A percentile compares a stretch with the other conserved stretches of the same genome.
phyloP scores from a whole-genome alignment of 2,329 filamentous ascomycete genomes.

The Colletotrichum musae region DNA sequence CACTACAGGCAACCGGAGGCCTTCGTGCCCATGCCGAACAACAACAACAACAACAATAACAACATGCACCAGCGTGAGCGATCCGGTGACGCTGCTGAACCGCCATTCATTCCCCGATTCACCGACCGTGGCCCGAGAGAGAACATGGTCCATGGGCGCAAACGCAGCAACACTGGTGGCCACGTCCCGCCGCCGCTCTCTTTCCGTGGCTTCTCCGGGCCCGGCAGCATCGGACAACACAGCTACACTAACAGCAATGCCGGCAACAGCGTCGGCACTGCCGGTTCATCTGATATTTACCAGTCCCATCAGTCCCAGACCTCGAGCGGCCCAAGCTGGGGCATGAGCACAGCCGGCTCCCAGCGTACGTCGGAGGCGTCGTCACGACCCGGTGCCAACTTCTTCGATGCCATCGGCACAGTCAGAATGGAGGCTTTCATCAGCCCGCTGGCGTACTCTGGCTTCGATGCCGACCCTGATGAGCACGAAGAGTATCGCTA shows the following conservation, averaged over 20 bases:
- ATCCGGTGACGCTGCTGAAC: slow-evolving; percentile 75
- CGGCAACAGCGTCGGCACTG: slow-evolving; percentile 70
- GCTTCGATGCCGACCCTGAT: slow-evolving; percentile 62
- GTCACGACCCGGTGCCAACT: slow-evolving; percentile 67
- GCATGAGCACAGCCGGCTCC: slow-evolving; percentile 61
- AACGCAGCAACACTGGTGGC: slow-evolving; percentile 90
- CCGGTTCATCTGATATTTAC: slow-evolving; percentile 73
- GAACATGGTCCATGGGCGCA: slow-evolving; percentile 77
- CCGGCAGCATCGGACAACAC: slow-evolving; percentile 59
- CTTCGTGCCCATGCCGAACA: slow-evolving; percentile 46
- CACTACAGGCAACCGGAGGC: slow-evolving; percentile 58
- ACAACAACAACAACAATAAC: slow-evolving; percentile 34
- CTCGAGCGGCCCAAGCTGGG: slow-evolving; percentile 57
- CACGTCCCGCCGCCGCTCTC: slow-evolving; percentile 78
- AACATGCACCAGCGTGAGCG: slow-evolving; percentile 62
- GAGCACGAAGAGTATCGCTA: slow-evolving; percentile 66
- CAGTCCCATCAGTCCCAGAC: slow-evolving; percentile 66
- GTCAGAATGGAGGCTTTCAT: slow-evolving; percentile 99
- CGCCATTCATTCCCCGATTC: slow-evolving; percentile 81
- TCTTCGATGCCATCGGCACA: slow-evolving; percentile 91
- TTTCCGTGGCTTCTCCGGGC: slow-evolving; percentile 84
- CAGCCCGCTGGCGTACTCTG: slow-evolving; percentile 68
- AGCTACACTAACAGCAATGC: slow-evolving; percentile 70
- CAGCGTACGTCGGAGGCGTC: slow-evolving; percentile 71
- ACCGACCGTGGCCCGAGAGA: slow-evolving; percentile 67